Conservation (phyloP, 1,284 basidiomycete species). For the Cystobasidium pallidum region DNA sequence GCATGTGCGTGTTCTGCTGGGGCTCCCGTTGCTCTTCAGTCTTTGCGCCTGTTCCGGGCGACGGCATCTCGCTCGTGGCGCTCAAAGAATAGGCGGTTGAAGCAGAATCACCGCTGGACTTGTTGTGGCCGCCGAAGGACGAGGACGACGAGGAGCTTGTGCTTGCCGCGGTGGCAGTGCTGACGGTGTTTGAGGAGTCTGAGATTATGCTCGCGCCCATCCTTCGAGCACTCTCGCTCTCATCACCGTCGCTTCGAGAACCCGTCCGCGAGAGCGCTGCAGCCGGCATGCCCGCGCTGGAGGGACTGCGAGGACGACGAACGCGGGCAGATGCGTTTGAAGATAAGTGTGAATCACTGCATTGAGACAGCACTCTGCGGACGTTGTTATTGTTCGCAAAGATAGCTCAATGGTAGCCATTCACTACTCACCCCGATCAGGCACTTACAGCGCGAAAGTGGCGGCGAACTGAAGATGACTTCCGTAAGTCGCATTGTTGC, state of each 20-base stretch:
- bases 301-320: no score
- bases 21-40: not conserved
- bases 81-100: conserved; percentile 3
- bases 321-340: not conserved
- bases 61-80: conserved; percentile 1
- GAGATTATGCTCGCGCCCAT: conserved; percentile 2
- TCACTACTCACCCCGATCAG: not conserved
- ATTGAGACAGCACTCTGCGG: no score
- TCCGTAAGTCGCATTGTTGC: no score
- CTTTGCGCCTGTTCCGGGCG: not conserved
- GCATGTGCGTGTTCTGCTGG: not conserved
- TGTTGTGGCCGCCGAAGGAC: conserved; percentile 2
- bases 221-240: conserved; percentile 5
- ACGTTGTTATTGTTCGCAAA: no score
- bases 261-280: no score
- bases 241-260: not conserved
- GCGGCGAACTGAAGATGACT: not conserved
- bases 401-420: not conserved
- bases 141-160: not conserved
- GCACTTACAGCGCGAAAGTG: not conserved
- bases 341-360: not conserved
- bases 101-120: conserved; percentile 5
- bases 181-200: not conserved
- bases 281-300: not conserved
- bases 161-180: not conserved